Evolutionary conservation across 306 rosid species (phyloP).

Genomic region (Cucurbita pepo): DNA sequence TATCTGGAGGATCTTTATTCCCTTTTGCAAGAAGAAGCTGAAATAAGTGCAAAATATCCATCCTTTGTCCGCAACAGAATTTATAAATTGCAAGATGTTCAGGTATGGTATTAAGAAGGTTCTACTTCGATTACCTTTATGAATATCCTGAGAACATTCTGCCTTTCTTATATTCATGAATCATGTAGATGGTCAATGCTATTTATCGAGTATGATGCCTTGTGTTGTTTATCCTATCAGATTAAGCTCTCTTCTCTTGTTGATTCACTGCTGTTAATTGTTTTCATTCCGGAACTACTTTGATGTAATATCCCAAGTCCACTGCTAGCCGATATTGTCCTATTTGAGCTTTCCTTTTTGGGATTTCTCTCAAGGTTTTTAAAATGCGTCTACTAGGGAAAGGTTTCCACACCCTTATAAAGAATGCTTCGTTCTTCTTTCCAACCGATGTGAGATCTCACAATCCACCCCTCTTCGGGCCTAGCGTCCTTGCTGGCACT

Average conservation of each 20-base stretch:
- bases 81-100: slow-evolving; percentile 26
- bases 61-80: slow-evolving; percentile 46
- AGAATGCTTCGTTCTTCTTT: no score
- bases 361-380: no score
- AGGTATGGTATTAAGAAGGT: slow-evolving; percentile 24
- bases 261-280: neutral
- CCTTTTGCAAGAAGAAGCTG: slow-evolving; percentile 17
- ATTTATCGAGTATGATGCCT: neutral
- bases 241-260: neutral
- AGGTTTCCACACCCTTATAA: no score
- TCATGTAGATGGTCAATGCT: neutral
- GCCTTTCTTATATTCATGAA: neutral
- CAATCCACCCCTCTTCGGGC: no score
- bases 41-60: slow-evolving; percentile 33
- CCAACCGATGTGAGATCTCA: no score
- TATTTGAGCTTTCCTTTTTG: no score
- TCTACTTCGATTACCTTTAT: neutral
- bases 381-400: no score
- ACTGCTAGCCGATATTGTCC: no score
- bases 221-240: neutral
- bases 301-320: no score
- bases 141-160: neutral
- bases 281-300: neutral
- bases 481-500: no score
- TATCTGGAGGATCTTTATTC: slow-evolving; percentile 48